phyloP scores from a whole-genome alignment of 352 stramenopile genomes.

The Globisporangium yorkense region DNA sequence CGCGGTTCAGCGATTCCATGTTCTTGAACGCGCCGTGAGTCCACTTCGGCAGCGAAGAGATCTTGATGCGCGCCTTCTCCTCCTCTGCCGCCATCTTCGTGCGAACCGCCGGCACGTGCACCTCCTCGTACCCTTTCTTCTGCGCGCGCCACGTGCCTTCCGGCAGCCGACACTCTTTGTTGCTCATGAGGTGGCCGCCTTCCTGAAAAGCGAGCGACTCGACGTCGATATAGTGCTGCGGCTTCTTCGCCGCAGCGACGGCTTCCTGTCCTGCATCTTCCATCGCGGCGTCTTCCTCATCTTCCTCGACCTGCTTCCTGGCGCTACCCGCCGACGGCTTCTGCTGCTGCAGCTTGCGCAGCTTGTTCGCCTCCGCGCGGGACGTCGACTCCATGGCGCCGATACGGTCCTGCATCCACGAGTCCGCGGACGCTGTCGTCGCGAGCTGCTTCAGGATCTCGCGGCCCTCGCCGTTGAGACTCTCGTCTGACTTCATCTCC shows the following conservation, averaged over 20 bases:
- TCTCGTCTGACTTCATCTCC: slow-evolving; percentile 81
- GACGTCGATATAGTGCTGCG: slow-evolving; percentile 92
- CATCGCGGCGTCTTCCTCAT: slow-evolving; percentile 33
- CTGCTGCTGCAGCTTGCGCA: slow-evolving; percentile 72
- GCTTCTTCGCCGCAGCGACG: slow-evolving; percentile 38
- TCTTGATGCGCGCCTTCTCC: slow-evolving; percentile 80
- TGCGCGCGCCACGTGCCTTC: slow-evolving; percentile 96
- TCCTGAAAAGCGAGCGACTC: slow-evolving; percentile 94
- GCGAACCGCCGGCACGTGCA: slow-evolving; percentile 97
- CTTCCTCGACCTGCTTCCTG: slow-evolving; percentile 25
- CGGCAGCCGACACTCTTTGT: slow-evolving; percentile 95
- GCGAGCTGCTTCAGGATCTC: slow-evolving; percentile 89
- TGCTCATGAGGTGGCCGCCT: slow-evolving; percentile 97
- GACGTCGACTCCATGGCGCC: slow-evolving; percentile 82
- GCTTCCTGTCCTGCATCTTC: slow-evolving; percentile 1
- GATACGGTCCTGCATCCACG: slow-evolving; percentile 93
- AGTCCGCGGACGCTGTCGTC: slow-evolving; percentile 86
- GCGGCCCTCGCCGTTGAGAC: slow-evolving; percentile 84
- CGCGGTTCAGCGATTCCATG: slow-evolving; percentile 98
- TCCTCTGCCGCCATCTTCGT: slow-evolving; percentile 66
- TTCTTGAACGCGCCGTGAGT: slow-evolving; percentile 93
- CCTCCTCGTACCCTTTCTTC: slow-evolving; percentile 98
- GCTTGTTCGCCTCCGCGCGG: slow-evolving; percentile 71
- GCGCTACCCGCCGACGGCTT: slow-evolving; percentile 15
- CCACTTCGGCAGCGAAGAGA: slow-evolving; percentile 94